Base-by-base conservation (phyloP, 768 basidiomycete genomes). In the Suillus decipiens region DNA sequence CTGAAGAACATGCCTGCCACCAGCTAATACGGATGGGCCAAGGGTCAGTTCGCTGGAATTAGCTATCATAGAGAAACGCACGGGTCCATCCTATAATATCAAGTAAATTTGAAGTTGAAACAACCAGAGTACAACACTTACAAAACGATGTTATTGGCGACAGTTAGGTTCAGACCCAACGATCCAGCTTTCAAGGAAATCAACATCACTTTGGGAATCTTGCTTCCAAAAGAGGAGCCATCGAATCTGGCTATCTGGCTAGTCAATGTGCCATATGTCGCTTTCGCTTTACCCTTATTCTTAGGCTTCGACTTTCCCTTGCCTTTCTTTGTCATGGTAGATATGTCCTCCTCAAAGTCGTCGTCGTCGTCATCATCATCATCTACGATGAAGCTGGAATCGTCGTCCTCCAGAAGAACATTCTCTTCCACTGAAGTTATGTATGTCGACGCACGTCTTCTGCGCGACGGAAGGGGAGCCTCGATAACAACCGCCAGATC, bases 171-270 rank as follows among this genome's bases (percentile, higher is more conserved):
- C 61, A 96, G 76, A 9, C 94, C 94, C 37, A 96, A 81, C 5
- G 94, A 93, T 22, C 94, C 94, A 53, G 86, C 88, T 77, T 94
- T 95, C 68, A 95, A 79, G 7, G 93, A 95, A 61, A 96, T 89
- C 59, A 96, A 79, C 90, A 96, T 88, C 39, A 96, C 88, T 64
- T 81, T 83, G 5, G 94, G 91, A 70, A 88, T 92, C 34, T 71
- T 73, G 12, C 74, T 76, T 28, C 66, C 39, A 56, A 70, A 72
- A 41, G 68, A 61, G 60, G 68, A 70, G 5, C 63, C 59, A 48
- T 72, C 63, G 56, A 71, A 67, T 59, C 33, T 43, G 45, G 53
- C 65, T n/a, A 66, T 73, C 53, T 37, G 34, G 19, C 56, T 37
- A 33, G 31, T 12, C 7, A 57, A 11, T 6, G 64, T 60, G 33